These are phyloP conservation scores for Yarrowia sp. DNA, from an alignment of 805 yeast species.

Conservation along the genomic window DNA sequence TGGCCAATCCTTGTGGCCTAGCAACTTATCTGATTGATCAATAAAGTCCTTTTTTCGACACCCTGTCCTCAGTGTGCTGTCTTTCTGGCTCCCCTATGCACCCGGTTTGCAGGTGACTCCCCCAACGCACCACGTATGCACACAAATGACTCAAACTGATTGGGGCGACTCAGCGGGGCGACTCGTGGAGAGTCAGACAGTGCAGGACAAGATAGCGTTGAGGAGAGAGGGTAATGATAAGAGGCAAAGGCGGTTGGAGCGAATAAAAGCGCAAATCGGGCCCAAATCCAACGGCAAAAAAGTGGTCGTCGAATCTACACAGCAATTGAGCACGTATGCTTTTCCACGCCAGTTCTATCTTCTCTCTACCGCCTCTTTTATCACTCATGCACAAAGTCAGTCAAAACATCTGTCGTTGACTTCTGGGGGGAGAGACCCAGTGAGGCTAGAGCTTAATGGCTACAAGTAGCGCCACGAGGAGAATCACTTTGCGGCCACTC, in stretches of 20 bases:
- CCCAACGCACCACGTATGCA: constrained; percentile 21
- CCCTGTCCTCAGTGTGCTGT: too few relatives aligned
- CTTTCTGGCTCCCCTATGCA: too few relatives aligned
- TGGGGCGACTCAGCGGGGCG: constrained; percentile 28
- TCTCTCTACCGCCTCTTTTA: not conserved
- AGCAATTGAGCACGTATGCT: not conserved
- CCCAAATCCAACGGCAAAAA: not conserved
- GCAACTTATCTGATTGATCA: not conserved
- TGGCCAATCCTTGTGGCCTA: too few relatives aligned
- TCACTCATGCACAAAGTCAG: constrained; percentile 10
- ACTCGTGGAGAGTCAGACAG: constrained; percentile 24
- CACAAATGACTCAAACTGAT: constrained; percentile 19
- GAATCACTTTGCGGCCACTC: too few relatives aligned
- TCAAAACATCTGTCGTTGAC: constrained; percentile 10
- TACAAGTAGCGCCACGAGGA: too few relatives aligned
- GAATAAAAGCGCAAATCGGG: too few relatives aligned
- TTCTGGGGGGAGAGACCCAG: not conserved
- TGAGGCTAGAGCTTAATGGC: constrained; percentile 7
- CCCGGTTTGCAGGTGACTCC: constrained; percentile 3
- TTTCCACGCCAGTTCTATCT: not conserved
- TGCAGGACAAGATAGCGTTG: constrained; percentile 24
- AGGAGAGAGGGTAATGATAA: not conserved
- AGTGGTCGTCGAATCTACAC: not conserved
- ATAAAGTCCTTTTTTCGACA: not conserved
- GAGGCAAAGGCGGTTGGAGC: too few relatives aligned